These are phyloP conservation scores for Pelomyxa schiedti DNA, from an alignment of 78 protist species.

Conservation along the genomic window DNA sequence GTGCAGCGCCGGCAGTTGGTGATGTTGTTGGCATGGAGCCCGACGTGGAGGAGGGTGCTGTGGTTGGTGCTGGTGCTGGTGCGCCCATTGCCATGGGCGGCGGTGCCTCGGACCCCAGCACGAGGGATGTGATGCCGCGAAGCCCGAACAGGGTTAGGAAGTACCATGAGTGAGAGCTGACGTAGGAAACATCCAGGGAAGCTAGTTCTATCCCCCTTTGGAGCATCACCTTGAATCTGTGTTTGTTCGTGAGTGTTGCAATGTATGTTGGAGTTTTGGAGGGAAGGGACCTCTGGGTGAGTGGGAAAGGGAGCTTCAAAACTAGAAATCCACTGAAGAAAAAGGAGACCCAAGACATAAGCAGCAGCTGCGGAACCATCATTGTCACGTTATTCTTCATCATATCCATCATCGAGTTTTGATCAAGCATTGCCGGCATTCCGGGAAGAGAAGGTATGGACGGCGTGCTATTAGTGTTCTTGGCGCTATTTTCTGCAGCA, in stretches of 20 bases:
- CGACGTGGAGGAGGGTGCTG: background rate
- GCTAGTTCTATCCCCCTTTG: constrained; percentile 43
- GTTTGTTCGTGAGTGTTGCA: background rate
- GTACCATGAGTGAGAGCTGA: constrained; percentile 36
- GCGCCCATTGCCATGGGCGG: too few species aligned
- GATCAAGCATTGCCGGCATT: too few species aligned
- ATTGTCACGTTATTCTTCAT: constrained; percentile 31
- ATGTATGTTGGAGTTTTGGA: background rate
- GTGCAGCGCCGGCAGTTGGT: too few species aligned
- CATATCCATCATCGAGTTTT: constrained; percentile 39
- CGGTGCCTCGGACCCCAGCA: background rate
- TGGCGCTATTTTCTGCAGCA: too few species aligned
- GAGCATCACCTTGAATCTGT: constrained; percentile 12
- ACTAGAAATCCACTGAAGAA: constrained; percentile 57
- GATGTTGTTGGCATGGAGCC: too few species aligned
- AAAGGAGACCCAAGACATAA: constrained; percentile 18
- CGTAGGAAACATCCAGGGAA: constrained; percentile 26
- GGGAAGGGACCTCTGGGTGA: constrained; percentile 16
- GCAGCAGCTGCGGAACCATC: constrained; percentile 39
- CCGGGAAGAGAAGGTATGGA: too few species aligned
- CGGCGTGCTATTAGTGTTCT: too few species aligned
- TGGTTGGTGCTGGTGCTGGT: background rate
- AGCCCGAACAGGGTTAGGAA: constrained; percentile 36
- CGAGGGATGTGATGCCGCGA: constrained; percentile 16
- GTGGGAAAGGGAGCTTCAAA: constrained; percentile 46